Conservation (phyloP, 352 stramenopile genomes). For the Aphanomyces stellatus region DNA sequence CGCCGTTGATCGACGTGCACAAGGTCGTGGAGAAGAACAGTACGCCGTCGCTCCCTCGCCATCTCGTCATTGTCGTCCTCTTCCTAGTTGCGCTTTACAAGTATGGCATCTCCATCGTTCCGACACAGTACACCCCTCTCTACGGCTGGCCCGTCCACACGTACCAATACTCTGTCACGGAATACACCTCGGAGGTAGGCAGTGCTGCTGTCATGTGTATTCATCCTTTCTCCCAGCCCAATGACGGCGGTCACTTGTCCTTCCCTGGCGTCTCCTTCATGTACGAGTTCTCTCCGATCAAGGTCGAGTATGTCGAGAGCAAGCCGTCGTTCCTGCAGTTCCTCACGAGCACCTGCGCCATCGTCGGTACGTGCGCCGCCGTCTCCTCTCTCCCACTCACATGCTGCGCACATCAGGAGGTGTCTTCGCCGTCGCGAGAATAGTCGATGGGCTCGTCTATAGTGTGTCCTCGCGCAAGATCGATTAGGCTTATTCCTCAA, state of each 20-base stretch:
- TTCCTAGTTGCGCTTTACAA: conserved; percentile 77
- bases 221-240: conserved; percentile 7
- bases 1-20: conserved; percentile 69
- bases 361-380: conserved; percentile 39
- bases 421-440: conserved; percentile 78
- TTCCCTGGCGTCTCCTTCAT: conserved; percentile 83
- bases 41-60: conserved; percentile 24
- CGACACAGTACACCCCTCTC: conserved; percentile 76
- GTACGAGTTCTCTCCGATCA: conserved; percentile 86
- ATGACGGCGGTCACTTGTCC: conserved; percentile 25
- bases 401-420: conserved; percentile 21
- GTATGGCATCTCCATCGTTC: conserved; percentile 82
- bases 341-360: conserved; percentile 79
- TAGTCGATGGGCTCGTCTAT: conserved; percentile 83
- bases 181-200: conserved; percentile 58
- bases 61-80: conserved; percentile 1
- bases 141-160: conserved; percentile 55
- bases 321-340: conserved; percentile 81
- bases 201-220: background rate
- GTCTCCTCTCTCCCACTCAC: background rate
- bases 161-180: conserved; percentile 85
- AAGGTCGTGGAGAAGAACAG: conserved; percentile 77
- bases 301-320: conserved; percentile 79
- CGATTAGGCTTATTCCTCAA: conserved; percentile 41
- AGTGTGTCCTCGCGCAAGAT: conserved; percentile 79